Evolutionary conservation across 257 asterid species (phyloP), one percentile per base, ranked within the genome.

Genomic region (Ballota nigra): DNA sequence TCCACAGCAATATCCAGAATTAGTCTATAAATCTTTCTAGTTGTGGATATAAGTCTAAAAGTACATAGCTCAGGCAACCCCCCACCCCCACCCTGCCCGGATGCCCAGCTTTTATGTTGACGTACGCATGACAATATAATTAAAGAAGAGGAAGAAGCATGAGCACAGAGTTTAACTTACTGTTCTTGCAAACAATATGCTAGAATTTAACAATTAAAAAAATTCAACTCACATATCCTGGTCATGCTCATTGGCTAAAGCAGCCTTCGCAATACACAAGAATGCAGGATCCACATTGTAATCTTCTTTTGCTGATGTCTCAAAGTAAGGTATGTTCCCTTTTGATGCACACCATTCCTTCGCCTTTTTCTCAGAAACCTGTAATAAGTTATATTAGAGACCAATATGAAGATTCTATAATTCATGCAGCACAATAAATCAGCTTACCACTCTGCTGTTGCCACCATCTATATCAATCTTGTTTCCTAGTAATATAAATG

Each of bases 291-390:
- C 99, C 20, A 95, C 98, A 68, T 92, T 92, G 83, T 76, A 81
- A 82, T 92, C 99, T 89, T 95, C 99, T 82, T 92, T 95, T 24
- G 99, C 99, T 36, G 99, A 95, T 70, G 99, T 95, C 90, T 95
- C 99, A 75, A 80, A 95, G 88, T 95, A 95, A 47, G 98, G 98
- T 63, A 95, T 86, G 79, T 88, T 82, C 80, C 99, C 99, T 80
- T 95, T 95, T 59, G 99, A 89, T 53, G 93, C 91, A 82, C 99
- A 92, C 98, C 99, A 95, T 73, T 92, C 97, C 86, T 81, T 88
- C 0, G 97, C 98, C 77, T 88, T 92, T 81, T 92, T 95, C 82
- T 95, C 98, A 66, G 97, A 89, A 74, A 95, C 98, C 99, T 94
- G 84, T 53, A 71, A 57, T 63, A 47, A 64, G 43, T 28, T 63